Evolutionary conservation across 257 asterid species (phyloP), one percentile per base, ranked within the genome.

Genomic region (Penstemon eatonii): DNA sequence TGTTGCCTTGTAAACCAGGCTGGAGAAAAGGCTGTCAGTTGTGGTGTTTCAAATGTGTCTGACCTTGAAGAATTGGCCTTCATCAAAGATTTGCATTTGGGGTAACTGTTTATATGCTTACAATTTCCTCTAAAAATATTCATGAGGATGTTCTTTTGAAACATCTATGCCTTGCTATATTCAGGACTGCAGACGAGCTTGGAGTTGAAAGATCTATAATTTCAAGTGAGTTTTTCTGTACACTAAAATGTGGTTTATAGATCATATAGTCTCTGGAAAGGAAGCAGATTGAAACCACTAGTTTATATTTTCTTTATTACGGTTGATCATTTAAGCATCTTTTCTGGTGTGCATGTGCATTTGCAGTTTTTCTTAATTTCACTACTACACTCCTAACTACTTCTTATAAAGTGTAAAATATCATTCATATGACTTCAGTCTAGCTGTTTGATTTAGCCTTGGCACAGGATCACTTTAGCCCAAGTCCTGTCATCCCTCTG

Each of bases 11-110:
- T 66, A 59, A 72, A 60, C 41, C 70, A 90, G 97, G 96, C 95
- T 57, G 97, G 97, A 70, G 97, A 91, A 74, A 91, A 85, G 76
- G 93, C 97, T 44, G 89, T 83, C 47, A 80, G 70, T 39, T 91
- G 97, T 74, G 95, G 96, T 68, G 92, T 83, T 72, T 72, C 89
- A 54, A 84, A 89, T 62, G 95, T 89, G 40, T 81, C 86, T 69
- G 87, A 79, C 56, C 80, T 91, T 57, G 79, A 85, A 78, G 97
- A 91, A 58, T 71, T 91, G 76, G 46, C 73, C 53, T 82, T 82
- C 61, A 68, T 91, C 63, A 85, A 84, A 75, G 88, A 84, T 60
- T 76, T 91, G 79, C 96, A 91, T 81, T 75, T 79, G 64, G 78
- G 92, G 97, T 91, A 63, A 73, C 39, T 51, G 11, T 50, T 50